Evolutionary conservation across 257 asterid genomes (phyloP).

Genomic region (Solanum gandarillasii): DNA sequence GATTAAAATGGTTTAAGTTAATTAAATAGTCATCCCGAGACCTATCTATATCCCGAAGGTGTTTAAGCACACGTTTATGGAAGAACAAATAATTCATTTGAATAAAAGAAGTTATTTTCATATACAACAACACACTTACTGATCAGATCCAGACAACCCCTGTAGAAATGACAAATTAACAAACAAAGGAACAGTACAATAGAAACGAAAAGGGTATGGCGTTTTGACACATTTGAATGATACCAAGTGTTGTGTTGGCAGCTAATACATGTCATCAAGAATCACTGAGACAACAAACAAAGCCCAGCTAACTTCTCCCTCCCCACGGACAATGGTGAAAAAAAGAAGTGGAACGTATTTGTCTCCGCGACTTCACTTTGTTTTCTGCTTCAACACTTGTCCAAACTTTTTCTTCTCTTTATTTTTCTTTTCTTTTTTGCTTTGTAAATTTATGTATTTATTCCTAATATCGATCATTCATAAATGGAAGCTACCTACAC

Average conservation of each 20-base stretch:
- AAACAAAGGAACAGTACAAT: not conserved
- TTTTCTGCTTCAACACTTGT: not conserved
- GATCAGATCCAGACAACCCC: not conserved
- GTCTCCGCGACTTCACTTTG: not conserved
- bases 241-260: not conserved
- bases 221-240: conserved; percentile 4
- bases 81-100: not conserved
- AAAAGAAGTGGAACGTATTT: not conserved
- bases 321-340: not conserved
- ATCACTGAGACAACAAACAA: not conserved
- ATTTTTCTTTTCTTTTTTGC: not conserved
- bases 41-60: not conserved
- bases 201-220: not conserved
- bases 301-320: not conserved
- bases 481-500: not conserved
- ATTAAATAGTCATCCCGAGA: not conserved
- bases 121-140: not conserved
- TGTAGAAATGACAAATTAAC: conserved; percentile 5
- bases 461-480: not conserved
- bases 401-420: too few relatives aligned
- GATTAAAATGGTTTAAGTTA: not conserved
- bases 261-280: not conserved
- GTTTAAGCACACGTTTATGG: not conserved
- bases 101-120: conserved; percentile 1
- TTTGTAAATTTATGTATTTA: not conserved